phyloP scores from a whole-genome alignment of 768 basidiomycete species.

The Naganishia antarctica region DNA sequence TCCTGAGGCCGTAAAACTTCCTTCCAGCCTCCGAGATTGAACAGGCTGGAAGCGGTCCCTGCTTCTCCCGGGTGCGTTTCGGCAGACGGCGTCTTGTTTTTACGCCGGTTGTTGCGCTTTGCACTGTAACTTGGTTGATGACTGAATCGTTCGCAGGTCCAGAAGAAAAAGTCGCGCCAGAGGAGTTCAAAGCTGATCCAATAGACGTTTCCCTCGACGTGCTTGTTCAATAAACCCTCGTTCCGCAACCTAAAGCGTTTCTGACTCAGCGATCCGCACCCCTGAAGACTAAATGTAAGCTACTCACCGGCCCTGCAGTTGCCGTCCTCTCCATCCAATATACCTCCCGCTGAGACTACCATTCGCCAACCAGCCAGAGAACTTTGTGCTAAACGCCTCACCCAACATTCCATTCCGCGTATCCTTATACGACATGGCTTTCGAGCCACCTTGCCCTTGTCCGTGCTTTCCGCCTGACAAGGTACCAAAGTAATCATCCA shows the following conservation, averaged over 20 bases:
- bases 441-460: conserved; percentile 34
- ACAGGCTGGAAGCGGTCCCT: conserved; percentile 44
- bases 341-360: conserved; percentile 44
- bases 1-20: conserved; percentile 42
- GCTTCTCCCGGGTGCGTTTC: conserved; percentile 5
- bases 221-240: conserved; percentile 37
- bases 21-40: conserved; percentile 50
- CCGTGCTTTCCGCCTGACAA: conserved; percentile 23
- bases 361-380: conserved; percentile 50
- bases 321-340: conserved; percentile 41
- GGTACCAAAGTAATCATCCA: conserved; percentile 48
- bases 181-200: conserved; percentile 51
- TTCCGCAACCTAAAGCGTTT: no score
- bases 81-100: background rate
- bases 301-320: conserved; percentile 33
- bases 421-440: conserved; percentile 49
- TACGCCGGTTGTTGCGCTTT: conserved; percentile 8
- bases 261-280: no score
- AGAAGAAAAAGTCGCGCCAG: conserved; percentile 53
- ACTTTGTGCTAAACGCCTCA: conserved; percentile 52
- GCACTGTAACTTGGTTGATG: conserved; percentile 16
- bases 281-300: conserved; percentile 22
- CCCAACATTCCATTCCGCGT: conserved; percentile 52
- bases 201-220: conserved; percentile 47
- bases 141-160: conserved; percentile 41